A percentile compares a stretch with the other conserved stretches of the same genome.
These are phyloP conservation scores for Calonectria leucothoes DNA, from an alignment of 2,329 filamentous ascomycete genomes.

Conservation along the genomic window DNA sequence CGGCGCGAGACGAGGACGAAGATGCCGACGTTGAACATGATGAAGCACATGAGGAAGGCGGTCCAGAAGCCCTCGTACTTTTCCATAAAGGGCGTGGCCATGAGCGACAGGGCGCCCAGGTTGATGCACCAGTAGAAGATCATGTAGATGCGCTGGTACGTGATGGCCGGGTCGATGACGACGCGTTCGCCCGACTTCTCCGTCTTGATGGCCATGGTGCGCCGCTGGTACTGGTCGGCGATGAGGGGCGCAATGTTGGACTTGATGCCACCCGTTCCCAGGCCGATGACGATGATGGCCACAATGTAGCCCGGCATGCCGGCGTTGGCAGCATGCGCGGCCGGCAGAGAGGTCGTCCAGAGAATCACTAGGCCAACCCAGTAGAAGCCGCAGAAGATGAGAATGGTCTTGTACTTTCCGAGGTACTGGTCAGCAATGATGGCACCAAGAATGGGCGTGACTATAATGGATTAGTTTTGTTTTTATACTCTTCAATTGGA, in stretches of 20 bases:
- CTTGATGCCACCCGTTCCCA: conserved; percentile 78
- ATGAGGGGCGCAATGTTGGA: conserved; percentile 70
- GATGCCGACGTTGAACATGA: conserved; percentile 72
- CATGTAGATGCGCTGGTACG: conserved; percentile 77
- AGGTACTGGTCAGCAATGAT: conserved; percentile 69
- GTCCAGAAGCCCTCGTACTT: conserved; percentile 75
- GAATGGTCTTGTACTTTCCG: conserved; percentile 72
- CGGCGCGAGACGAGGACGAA: conserved; percentile 59
- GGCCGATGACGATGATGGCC: conserved; percentile 71
- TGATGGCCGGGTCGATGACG: conserved; percentile 74
- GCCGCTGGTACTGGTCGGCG: conserved; percentile 74
- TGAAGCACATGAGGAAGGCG: conserved; percentile 68
- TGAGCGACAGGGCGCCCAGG: conserved; percentile 74
- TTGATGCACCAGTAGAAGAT: conserved; percentile 83
- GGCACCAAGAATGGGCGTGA: conserved; percentile 60
- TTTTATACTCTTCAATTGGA: not conserved
- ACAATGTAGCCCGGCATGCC: conserved; percentile 64
- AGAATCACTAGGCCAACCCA: conserved; percentile 66
- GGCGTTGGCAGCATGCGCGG: conserved; percentile 49
- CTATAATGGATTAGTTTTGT: conserved; percentile 22
- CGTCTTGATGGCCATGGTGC: conserved; percentile 60
- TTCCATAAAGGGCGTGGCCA: conserved; percentile 77
- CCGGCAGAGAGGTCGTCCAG: conserved; percentile 60
- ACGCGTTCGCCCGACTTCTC: conserved; percentile 66
- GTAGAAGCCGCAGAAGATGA: conserved; percentile 68